Evolutionary conservation across 371 early-diverging fungal species (phyloP).

Genomic region (Mortierella sp.): DNA sequence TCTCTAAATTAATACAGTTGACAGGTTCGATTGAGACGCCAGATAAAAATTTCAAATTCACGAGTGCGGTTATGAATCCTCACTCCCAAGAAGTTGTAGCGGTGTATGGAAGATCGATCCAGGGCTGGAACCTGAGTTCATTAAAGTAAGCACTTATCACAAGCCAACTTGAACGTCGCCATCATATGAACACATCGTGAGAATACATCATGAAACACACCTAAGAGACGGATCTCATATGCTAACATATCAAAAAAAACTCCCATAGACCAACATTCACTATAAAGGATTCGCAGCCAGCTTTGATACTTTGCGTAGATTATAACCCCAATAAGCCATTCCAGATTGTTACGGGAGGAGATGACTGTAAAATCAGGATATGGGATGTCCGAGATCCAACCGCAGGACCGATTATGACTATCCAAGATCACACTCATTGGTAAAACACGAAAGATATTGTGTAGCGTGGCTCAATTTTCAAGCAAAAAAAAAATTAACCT

Average conservation of each 20-base stretch:
- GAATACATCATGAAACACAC: not conserved
- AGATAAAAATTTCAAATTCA: slow-evolving; percentile 58
- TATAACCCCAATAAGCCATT: slow-evolving; percentile 89
- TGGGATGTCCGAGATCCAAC: slow-evolving; percentile 84
- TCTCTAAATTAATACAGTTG: slow-evolving; percentile 10
- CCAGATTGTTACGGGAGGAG: slow-evolving; percentile 84
- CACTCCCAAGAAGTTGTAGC: slow-evolving; percentile 71
- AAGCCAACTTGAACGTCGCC: too few species aligned
- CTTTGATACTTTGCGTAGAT: slow-evolving; percentile 80
- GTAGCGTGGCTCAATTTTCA: not conserved
- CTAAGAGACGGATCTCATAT: not conserved
- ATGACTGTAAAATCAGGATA: slow-evolving; percentile 85
- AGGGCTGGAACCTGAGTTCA: slow-evolving; percentile 80
- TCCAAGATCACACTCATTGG: slow-evolving; percentile 91
- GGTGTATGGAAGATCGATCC: slow-evolving; percentile 67
- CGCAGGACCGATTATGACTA: slow-evolving; percentile 64
- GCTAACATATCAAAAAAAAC: too few species aligned
- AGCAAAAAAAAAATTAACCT: not conserved
- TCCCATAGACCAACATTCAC: slow-evolving; percentile 56
- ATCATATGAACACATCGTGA: not conserved
- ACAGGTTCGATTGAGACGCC: slow-evolving; percentile 39
- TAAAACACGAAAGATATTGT: slow-evolving; percentile 27
- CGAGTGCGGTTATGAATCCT: slow-evolving; percentile 82
- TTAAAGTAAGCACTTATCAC: slow-evolving; percentile 46
- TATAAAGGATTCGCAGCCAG: slow-evolving; percentile 72